Conservation (phyloP, 106 monocot genomes). For the Narthecium ossifragum region DNA sequence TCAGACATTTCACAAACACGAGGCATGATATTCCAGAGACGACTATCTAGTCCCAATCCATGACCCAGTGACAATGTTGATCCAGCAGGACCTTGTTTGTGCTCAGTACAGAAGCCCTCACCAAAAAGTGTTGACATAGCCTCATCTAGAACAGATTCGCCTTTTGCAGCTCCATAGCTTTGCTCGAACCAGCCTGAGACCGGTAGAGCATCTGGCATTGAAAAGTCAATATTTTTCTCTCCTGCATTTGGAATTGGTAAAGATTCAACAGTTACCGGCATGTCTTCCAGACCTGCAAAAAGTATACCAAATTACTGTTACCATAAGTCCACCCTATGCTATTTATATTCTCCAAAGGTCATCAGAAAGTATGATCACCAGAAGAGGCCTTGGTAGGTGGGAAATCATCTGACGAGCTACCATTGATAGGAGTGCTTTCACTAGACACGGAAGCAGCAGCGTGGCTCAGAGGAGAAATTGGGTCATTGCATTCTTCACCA, state of each 20-base stretch:
- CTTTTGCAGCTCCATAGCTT: not conserved
- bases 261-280: conserved; percentile 2
- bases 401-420: conserved; percentile 22
- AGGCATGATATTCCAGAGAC: conserved; percentile 37
- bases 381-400: conserved; percentile 3
- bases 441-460: conserved; percentile 35
- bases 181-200: conserved; percentile 6
- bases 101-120: conserved; percentile 6
- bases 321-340: too few relatives aligned
- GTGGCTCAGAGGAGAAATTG: conserved; percentile 24
- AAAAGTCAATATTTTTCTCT: conserved; percentile 3
- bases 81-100: not conserved
- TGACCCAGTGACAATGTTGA: not conserved
- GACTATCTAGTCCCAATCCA: conserved; percentile 5
- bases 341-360: not conserved
- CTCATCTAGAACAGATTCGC: conserved; percentile 7
- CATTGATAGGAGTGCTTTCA: conserved; percentile 29
- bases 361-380: conserved; percentile 13
- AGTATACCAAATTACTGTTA: too few relatives aligned
- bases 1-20: conserved; percentile 17
- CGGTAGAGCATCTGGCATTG: conserved; percentile 25
- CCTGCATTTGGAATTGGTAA: not conserved
- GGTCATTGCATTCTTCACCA: conserved; percentile 17
- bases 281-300: conserved; percentile 7
- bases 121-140: conserved; percentile 10